A percentile compares a stretch with the other conserved stretches of the same genome.
These are phyloP conservation scores for Lepidium aucheri DNA, from an alignment of 345 rosid species.

Conservation along the genomic window DNA sequence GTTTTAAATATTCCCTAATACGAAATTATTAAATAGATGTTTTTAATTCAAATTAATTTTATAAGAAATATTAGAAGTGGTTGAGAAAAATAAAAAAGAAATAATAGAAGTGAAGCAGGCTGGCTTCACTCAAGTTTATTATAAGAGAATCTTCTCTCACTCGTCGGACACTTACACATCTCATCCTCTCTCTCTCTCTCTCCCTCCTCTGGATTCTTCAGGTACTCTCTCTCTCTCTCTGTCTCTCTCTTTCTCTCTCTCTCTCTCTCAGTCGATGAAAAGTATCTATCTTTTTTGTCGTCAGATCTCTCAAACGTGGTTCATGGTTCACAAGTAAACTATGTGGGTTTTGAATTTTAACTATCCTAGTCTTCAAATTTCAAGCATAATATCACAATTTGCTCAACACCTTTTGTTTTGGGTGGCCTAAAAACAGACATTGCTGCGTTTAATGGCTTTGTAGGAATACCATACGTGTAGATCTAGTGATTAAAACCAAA, in stretches of 20 bases:
- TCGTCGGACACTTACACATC: neutral
- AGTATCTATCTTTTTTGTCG: neutral
- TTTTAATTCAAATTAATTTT: too few relatives aligned
- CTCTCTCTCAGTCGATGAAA: neutral
- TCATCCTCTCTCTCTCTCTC: conserved; percentile 1
- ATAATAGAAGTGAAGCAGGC: neutral
- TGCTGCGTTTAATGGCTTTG: neutral
- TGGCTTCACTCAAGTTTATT: neutral
- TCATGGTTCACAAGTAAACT: neutral
- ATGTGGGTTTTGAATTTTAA: neutral
- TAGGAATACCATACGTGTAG: conserved; percentile 10
- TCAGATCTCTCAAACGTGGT: conserved; percentile 10
- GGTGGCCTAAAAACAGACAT: neutral
- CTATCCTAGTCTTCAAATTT: neutral
- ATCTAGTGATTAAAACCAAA: conserved; percentile 17
- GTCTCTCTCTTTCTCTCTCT: neutral
- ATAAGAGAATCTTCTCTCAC: conserved; percentile 5
- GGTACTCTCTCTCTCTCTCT: conserved; percentile 16
- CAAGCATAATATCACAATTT: neutral
- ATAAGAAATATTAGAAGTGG: neutral
- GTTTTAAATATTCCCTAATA: too few relatives aligned
- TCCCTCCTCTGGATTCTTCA: conserved; percentile 16
- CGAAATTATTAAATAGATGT: too few relatives aligned
- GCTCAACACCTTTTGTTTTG: neutral
- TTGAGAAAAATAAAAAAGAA: too few relatives aligned